Evolutionary conservation across 164 flowering plant genomes (phyloP), one percentile per base, ranked within the genome.

Genomic region (Berberis thunbergii): DNA sequence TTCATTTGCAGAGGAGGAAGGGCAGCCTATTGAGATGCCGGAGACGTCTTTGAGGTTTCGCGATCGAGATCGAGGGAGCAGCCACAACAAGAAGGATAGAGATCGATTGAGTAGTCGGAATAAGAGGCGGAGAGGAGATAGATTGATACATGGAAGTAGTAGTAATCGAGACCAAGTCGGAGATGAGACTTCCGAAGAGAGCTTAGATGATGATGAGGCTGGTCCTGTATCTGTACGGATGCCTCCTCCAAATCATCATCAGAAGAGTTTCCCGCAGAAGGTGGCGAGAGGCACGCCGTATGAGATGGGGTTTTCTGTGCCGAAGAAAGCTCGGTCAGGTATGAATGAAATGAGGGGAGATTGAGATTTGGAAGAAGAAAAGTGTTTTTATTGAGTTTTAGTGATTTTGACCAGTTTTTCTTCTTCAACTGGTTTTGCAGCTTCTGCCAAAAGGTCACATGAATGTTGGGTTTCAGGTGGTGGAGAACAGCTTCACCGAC

Each of bases 251-350:
- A 41, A 42, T 26, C 26, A 26, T 26, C 26, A 26, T 26, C 26
- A 88, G 67, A 92, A 83, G 74, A 86, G 83, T 70, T 81, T 74
- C 43, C 87, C 96, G 2, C 70, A 7, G 6, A 84, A 89, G 69
- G 70, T 77, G 45, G 75, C 80, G 43, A 70, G 83, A 70, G 64
- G 83, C 1, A 66, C 83, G 2, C 81, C 86, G 9, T 64, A 88
- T 55, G 98, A 91, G 76, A 84, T 86, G 86, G 92, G 97, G 6
- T 82, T 88, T 49, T 71, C 98, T 8, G 89, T 95, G 7, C 99
- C 99, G 2, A 79, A 94, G 68, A 95, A 89, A 73, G 99, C 99
- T 68, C 99, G 99, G 53, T 71, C 79, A 73, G 79, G 79, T 57
- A 41, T 7, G 40, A 41, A 54, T 54, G n/a, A 54, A n/a, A 38